Percentiles rank a stretch among this genome's conserved stretches.
Conservation (phyloP, 2,329 filamentous ascomycete genomes). For the Phyllosticta capitalensis region DNA sequence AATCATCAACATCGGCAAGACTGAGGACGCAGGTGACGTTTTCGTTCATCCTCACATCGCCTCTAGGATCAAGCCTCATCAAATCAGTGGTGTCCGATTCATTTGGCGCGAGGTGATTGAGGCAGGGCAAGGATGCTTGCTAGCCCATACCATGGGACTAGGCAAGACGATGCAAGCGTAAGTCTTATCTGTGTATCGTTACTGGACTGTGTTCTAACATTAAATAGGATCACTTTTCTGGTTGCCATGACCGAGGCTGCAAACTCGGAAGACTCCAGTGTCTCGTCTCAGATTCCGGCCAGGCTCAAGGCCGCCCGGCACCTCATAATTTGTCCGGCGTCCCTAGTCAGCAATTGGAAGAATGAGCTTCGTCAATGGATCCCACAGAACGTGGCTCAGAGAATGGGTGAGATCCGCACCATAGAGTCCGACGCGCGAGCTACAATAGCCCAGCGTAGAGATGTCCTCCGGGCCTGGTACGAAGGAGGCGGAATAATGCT, state of each 20-base stretch:
- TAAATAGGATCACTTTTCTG: slow-evolving; percentile 59
- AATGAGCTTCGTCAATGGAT: slow-evolving; percentile 69
- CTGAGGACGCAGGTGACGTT: slow-evolving; percentile 50
- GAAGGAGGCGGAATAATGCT: slow-evolving; percentile 61
- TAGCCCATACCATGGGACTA: slow-evolving; percentile 85
- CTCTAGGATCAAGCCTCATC: slow-evolving; percentile 62
- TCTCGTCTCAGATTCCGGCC: slow-evolving; percentile 59
- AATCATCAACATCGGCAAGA: slow-evolving; percentile 59
- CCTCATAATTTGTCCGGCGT: slow-evolving; percentile 66
- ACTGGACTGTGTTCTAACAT: neutral
- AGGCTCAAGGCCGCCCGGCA: slow-evolving; percentile 48
- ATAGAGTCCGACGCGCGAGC: slow-evolving; percentile 38
- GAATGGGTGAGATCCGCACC: slow-evolving; percentile 48
- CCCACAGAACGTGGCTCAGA: slow-evolving; percentile 16
- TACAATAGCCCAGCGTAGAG: slow-evolving; percentile 30
- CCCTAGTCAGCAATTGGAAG: slow-evolving; percentile 71
- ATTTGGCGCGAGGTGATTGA: slow-evolving; percentile 77
- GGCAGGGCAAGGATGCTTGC: slow-evolving; percentile 61
- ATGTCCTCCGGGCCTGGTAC: slow-evolving; percentile 45
- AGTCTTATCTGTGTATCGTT: slow-evolving; percentile 17
- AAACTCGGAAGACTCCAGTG: slow-evolving; percentile 44
- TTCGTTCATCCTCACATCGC: slow-evolving; percentile 58
- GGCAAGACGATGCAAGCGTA: slow-evolving; percentile 86
- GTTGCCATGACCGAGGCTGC: slow-evolving; percentile 61
- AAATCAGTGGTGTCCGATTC: slow-evolving; percentile 73